phyloP scores from a whole-genome alignment of 2,329 filamentous ascomycete species.

The Grosmannia serpens region DNA sequence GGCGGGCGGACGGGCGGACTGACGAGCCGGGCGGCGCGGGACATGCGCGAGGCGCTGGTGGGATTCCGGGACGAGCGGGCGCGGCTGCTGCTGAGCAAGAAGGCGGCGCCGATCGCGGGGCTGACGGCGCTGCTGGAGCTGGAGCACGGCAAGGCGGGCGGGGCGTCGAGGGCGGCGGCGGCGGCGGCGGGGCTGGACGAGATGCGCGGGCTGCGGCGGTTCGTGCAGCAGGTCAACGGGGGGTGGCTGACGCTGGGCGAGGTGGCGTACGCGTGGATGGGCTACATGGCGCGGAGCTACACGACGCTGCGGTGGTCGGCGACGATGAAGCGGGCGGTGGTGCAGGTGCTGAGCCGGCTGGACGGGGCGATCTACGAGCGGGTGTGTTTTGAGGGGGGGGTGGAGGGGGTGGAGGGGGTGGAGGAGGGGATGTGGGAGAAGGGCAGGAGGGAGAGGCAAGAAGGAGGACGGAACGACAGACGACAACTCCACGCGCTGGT shows the following conservation, averaged over 20 bases:
- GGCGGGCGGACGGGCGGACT: conserved; percentile 32
- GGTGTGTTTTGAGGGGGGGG: conserved; percentile 27
- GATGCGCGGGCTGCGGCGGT: conserved; percentile 36
- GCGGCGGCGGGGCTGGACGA: conserved; percentile 40
- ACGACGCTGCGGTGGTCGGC: conserved; percentile 45
- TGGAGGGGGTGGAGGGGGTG: background rate
- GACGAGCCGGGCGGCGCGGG: conserved; percentile 12
- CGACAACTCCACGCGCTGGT: conserved; percentile 31
- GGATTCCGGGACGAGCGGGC: conserved; percentile 43
- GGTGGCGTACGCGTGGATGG: conserved; percentile 47
- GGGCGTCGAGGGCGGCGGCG: conserved; percentile 30
- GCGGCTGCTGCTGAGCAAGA: conserved; percentile 40
- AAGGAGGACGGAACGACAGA: conserved; percentile 9
- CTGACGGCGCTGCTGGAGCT: conserved; percentile 51
- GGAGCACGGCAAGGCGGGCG: conserved; percentile 45
- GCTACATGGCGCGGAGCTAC: conserved; percentile 38
- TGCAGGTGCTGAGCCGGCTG: conserved; percentile 42
- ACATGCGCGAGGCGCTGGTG: conserved; percentile 35
- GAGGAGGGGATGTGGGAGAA: no score
- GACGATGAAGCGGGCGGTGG: conserved; percentile 41
- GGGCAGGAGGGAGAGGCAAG: no score
- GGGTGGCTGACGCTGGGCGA: conserved; percentile 45
- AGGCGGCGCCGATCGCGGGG: conserved; percentile 38
- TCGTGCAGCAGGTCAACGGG: conserved; percentile 36
- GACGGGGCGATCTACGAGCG: conserved; percentile 41